Base-by-base conservation (phyloP, 345 rosid genomes). In the Eucalyptus curtisii region DNA sequence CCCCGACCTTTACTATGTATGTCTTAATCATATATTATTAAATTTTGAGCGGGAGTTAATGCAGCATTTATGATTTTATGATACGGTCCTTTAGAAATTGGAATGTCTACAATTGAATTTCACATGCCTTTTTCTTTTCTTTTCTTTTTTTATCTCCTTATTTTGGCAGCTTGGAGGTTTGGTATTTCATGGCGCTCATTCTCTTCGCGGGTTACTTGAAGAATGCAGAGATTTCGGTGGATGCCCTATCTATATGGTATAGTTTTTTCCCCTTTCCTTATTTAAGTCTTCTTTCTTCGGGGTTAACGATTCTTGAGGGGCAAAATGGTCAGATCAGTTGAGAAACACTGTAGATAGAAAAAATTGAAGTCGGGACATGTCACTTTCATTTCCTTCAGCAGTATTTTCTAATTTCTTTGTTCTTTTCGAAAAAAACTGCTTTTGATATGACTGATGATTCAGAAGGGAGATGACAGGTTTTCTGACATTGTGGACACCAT, bases 221-320 rank as follows among this genome's bases (percentile, higher is more conserved):
- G 93, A 88, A 96, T 84, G 98, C 99, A 15, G 95, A 96, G 89
- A 88, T 95, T 53, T 92, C 98, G 2, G 99, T 97, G 5, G 99
- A 94, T 61, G 98, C 97, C 13, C 88, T 97, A 90, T 95, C 99
- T n/a, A 93, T 97, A 3, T 97, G 99, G 99, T 97, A 59, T 91
- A 90, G 48, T 17, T 9, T 10, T 61, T 15, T 8, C 44, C 33
- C 2, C 27, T 10, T 17, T 25, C 13, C 25, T 49, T 5, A 7
- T 30, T 13, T 1, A 12, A 27, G 68, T 30, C 68, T 61, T 61
- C 33, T 30, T 27, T 61, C 68, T 30, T 61, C 17, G 68, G 68
- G 68, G 33, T 61, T 61, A 59, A 24, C 53, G 86, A 90, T 49
- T 66, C 30, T 76, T 33, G 10, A 71, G 81, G 81, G 66, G 30